Base-by-base conservation (phyloP, 129 eudicot genomes). In the Artemisia argyi region DNA sequence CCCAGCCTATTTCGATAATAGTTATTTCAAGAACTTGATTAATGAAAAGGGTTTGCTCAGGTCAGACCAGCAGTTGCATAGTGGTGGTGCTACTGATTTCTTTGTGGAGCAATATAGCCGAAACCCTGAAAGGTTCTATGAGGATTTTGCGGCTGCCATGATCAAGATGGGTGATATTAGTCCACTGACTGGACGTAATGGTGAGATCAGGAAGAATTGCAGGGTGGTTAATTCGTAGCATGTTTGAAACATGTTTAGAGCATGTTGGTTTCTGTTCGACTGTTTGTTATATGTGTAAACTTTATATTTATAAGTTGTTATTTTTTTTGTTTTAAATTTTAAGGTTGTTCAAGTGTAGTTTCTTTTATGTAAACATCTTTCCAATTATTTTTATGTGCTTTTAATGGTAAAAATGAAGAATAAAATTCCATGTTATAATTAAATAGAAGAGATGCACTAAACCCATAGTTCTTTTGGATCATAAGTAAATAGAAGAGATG, bases 91-190 rank as follows among this genome's bases (percentile, higher is more conserved):
- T 9, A 81, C 88, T 0, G 86, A 84, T 61, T 78, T 82, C 0
- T 61, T 81, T 47, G 88, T 83, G 35, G 79, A 81, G 44, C 19
- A 64, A 11, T 87, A 81, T 51, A 77, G 78, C 63, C 71, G 19
- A 18, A 61, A 73, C 18, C 66, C 83, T 4, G 11, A 13, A 1
- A 70, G 50, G 7, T 84, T 84, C 22, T 3, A 54, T 1, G 44
- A 50, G 2, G 89, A 84, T 73, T 87, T 87, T 19, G 90, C 66
- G 1, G 78, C 80, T 2, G 90, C 90, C 8, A 89, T 89, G 92
- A 69, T 89, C 26, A 86, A 74, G 76, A 84, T 89, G 92, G 96
- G 88, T 13, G 85, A 89, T 73, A 81, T 89, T 44, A 64, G 77
- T 18, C 92, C 90, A 0, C 88, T 86, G 39, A 84, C 90, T 0